Conservation (phyloP, 768 basidiomycete species). For the Russula olivacea region DNA sequence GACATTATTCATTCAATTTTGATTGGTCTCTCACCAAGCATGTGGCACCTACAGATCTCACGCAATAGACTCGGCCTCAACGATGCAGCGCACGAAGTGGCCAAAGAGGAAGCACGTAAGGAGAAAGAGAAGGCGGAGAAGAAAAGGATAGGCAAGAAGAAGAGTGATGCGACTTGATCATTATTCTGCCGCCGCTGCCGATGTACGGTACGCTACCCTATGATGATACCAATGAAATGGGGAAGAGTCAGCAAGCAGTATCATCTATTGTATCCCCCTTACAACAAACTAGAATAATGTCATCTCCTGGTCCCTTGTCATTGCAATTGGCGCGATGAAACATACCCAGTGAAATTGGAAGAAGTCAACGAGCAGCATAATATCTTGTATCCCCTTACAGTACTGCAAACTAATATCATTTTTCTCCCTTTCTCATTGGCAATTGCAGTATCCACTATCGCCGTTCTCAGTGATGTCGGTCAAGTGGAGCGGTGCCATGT, state of each 20-base stretch:
- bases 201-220: background rate
- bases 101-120: constrained; percentile 57
- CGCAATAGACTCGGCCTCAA: constrained; percentile 90
- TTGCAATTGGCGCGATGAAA: background rate
- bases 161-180: constrained; percentile 20
- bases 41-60: constrained; percentile 56
- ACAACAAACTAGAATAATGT: background rate
- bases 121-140: constrained; percentile 54
- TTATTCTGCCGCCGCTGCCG: background rate
- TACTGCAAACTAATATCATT: background rate
- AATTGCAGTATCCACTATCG: background rate
- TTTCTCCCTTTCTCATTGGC: background rate
- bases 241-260: background rate
- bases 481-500: no score
- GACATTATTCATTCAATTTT: background rate
- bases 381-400: background rate
- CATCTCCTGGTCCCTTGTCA: background rate
- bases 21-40: constrained; percentile 10
- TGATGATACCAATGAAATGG: background rate
- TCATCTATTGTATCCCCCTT: background rate
- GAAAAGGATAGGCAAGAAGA: constrained; percentile 39
- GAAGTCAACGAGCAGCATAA: no score
- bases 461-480: no score
- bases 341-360: background rate
- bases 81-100: constrained; percentile 75